Evolutionary conservation across 2,329 filamentous ascomycete species (phyloP).

Genomic region (Xylariomycetidae sp.): DNA sequence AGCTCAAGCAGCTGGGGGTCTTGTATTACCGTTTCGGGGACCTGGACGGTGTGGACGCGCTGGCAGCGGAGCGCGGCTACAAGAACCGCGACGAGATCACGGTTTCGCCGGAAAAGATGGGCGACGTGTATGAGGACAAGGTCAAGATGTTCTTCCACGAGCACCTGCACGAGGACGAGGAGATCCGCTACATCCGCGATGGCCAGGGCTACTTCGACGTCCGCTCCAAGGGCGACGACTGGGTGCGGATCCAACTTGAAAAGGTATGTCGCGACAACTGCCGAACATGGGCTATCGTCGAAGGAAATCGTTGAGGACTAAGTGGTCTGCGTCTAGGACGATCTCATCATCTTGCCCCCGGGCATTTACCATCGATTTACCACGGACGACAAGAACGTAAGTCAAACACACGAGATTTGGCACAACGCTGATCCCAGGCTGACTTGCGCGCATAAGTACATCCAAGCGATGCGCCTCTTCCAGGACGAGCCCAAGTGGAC

Average conservation of each 20-base stretch:
- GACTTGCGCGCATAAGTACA: conserved; percentile 56
- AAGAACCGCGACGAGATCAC: conserved; percentile 92
- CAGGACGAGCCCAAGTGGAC: conserved; percentile 99
- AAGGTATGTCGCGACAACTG: too few relatives aligned
- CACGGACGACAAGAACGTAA: conserved; percentile 82
- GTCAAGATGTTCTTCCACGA: conserved; percentile 92
- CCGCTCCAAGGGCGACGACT: conserved; percentile 71
- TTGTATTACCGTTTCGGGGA: conserved; percentile 65
- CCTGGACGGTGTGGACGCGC: conserved; percentile 61
- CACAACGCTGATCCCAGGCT: not conserved
- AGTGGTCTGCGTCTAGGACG: conserved; percentile 40
- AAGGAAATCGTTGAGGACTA: too few relatives aligned
- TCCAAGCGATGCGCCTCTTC: conserved; percentile 93
- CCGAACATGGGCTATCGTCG: too few relatives aligned
- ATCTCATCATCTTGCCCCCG: conserved; percentile 87
- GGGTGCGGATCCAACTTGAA: conserved; percentile 79
- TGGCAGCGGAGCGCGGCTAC: conserved; percentile 74
- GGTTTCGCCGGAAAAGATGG: conserved; percentile 81
- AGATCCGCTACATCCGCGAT: conserved; percentile 89
- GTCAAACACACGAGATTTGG: conserved; percentile 29
- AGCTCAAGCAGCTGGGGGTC: conserved; percentile 72
- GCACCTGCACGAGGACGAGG: conserved; percentile 96
- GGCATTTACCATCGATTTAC: conserved; percentile 98
- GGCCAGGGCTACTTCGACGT: conserved; percentile 94
- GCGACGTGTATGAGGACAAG: conserved; percentile 83